Evolutionary conservation across 2,329 filamentous ascomycete species (phyloP), one percentile per base, ranked within the genome.

Genomic region (Trichoderma atroviride): DNA sequence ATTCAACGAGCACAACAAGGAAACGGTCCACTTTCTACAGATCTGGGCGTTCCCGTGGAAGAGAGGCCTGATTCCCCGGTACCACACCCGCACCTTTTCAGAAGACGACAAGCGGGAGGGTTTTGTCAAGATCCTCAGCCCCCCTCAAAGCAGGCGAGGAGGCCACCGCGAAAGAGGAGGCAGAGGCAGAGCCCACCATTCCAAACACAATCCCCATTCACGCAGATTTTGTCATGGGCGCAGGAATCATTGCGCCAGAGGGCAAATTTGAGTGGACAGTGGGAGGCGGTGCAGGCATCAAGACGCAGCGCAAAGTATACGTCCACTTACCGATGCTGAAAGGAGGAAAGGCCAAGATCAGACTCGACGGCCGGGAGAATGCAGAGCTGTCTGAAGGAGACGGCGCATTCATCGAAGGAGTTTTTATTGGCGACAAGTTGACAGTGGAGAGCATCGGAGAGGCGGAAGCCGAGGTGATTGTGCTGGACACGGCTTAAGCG

Each of bases 31-130:
- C 77, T 96, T 96, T 77, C 82, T 97, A 40, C 93, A 97, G 80
- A 96, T 97, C 74, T 97, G 93, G 93, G 92, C 90, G 1, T 83
- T 92, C 61, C 93, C 93, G 0, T 94, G 93, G 87, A 89, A 89
- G 78, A 81, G 85, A 27, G 90, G 92, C 0, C 83, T 97, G 59
- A 84, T 85, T 58, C 93, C 93, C 1, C 85, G 87, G 50, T 97
- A 97, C 77, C 91, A 93, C 79, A 96, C 92, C 5, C 85, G 84
- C 70, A 86, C 87, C 71, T 96, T 93, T 74, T 80, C 83, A 61
- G 93, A 96, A 59, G 91, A 89, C 69, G 85, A 86, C 71, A 96
- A 96, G 85, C 83, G 85, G 70, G 85, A 89, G 75, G 87, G 80
- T 19, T 91, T 96, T 73, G 87, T 95, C 27, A 85, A 88, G 27